phyloP scores from a whole-genome alignment of 2,329 filamentous ascomycete species.

The Aurifilum marmelostoma region DNA sequence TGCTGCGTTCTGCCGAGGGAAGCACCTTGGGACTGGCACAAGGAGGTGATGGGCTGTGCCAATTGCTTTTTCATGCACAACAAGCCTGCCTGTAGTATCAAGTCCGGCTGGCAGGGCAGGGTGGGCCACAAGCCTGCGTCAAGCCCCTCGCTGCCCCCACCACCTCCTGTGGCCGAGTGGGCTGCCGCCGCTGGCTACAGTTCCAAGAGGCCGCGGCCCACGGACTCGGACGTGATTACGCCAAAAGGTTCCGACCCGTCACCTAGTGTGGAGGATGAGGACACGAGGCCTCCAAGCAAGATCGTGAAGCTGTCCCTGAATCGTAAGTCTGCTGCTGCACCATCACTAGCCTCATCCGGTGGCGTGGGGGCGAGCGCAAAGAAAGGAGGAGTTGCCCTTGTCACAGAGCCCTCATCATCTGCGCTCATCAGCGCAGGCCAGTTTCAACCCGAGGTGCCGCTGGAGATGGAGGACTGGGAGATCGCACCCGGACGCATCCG shows the following conservation, averaged over 20 bases:
- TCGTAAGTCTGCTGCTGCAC: not conserved
- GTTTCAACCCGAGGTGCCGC: constrained; percentile 27
- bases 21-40: constrained; percentile 11
- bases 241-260: constrained; percentile 10
- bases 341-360: not conserved
- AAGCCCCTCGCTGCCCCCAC: not conserved
- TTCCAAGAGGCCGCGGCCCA: constrained; percentile 14
- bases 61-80: constrained; percentile 25
- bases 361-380: not conserved
- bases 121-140: not conserved
- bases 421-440: constrained; percentile 31
- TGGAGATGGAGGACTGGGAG: constrained; percentile 45
- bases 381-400: not conserved
- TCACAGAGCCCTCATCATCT: constrained; percentile 10
- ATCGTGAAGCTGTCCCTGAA: constrained; percentile 11
- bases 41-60: constrained; percentile 14
- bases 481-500: constrained; percentile 40
- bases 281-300: not conserved
- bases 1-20: constrained; percentile 13
- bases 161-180: constrained; percentile 17
- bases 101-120: constrained; percentile 17
- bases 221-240: not conserved
- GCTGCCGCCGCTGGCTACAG: not conserved
- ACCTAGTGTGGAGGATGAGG: not conserved
- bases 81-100: constrained; percentile 20